Percentiles rank a stretch among this genome's conserved stretches.
phyloP scores from a whole-genome alignment of 2,329 filamentous ascomycete species.

The Blastomyces percursus region DNA sequence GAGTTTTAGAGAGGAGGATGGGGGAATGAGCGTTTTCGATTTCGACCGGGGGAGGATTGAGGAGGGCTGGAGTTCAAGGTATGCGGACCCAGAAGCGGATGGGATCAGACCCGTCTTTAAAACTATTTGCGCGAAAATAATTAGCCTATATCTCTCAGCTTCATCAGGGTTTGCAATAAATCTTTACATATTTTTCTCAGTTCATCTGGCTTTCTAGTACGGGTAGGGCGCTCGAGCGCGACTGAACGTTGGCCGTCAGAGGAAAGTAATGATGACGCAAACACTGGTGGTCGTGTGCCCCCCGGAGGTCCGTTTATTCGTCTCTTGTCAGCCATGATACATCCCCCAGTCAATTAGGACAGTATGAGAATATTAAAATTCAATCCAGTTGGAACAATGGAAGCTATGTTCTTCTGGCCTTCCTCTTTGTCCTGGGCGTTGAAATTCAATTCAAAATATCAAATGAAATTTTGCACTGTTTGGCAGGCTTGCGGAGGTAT shows the following conservation, averaged over 20 bases:
- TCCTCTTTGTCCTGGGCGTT: neutral
- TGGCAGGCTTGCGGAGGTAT: constrained; percentile 15
- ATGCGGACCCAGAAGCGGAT: constrained; percentile 87
- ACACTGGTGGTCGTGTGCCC: constrained; percentile 64
- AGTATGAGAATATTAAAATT: neutral
- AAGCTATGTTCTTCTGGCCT: neutral
- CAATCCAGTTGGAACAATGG: neutral
- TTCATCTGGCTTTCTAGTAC: constrained; percentile 54
- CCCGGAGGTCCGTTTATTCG: constrained; percentile 80
- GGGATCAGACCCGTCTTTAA: constrained; percentile 86
- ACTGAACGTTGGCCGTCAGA: constrained; percentile 38
- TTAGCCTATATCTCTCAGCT: neutral
- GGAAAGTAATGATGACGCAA: constrained; percentile 38
- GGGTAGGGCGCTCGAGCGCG: constrained; percentile 39
- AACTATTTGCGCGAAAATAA: constrained; percentile 41
- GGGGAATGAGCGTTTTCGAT: constrained; percentile 40
- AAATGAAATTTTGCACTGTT: constrained; percentile 31
- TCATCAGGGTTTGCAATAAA: constrained; percentile 14
- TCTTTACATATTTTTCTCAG: constrained; percentile 82
- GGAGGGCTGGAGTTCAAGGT: constrained; percentile 42
- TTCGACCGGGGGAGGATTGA: constrained; percentile 34
- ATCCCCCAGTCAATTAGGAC: neutral
- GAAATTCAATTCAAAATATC: constrained; percentile 10
- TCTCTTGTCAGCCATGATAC: constrained; percentile 66
- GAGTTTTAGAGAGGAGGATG: constrained; percentile 67